Base-by-base conservation (phyloP, 371 early-diverging fungal genomes). In the Mortierella sp. region DNA sequence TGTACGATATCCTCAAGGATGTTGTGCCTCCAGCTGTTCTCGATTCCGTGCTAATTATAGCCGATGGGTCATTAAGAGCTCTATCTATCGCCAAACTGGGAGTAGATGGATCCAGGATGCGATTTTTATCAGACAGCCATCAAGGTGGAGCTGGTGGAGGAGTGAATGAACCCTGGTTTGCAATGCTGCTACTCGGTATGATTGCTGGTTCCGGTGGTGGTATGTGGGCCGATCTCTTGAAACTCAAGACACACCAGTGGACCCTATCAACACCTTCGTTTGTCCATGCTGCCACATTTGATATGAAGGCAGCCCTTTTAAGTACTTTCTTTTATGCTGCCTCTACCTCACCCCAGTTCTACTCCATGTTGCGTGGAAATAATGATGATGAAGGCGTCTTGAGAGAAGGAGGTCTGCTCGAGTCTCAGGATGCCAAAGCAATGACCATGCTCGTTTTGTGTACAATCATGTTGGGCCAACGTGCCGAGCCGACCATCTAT, bases 151-250 rank as follows among this genome's bases (percentile, higher is more conserved):
- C 54, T 3, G 68, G 40, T 13, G 40, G 72, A 23, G 47, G 51
- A 8, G 4, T 64, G 12, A 54, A 10, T 35, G 80, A 80, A 35
- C 80, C 80, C 17, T 80, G 80, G 74, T 85, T 87, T 23, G 90
- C 90, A 40, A 86, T 88, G 70, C 59, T 88, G 23, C 47, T 88
- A 2, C 81, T 88, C 64, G 90, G 90, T 13, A 85, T 86, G 17
- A 72, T 90, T 37, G 78, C 84, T 22, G 90, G 90, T 3, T 85
- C 86, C 40, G 90, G 90, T 51, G 88, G 89, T 40, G 87, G 87
- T 6, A 72, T 88, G 64, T 88, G 86, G 88, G 86, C 84, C 40
- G 80, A 80, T 58, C 17, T 71, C 6, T 35, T 80, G 58, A 63
- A 53, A 37, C 71, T 80, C 53, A 80, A 80, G 58, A 51, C 70